Conservation (phyloP, 495 filamentous ascomycete genomes). For the Tuber magnatum region DNA sequence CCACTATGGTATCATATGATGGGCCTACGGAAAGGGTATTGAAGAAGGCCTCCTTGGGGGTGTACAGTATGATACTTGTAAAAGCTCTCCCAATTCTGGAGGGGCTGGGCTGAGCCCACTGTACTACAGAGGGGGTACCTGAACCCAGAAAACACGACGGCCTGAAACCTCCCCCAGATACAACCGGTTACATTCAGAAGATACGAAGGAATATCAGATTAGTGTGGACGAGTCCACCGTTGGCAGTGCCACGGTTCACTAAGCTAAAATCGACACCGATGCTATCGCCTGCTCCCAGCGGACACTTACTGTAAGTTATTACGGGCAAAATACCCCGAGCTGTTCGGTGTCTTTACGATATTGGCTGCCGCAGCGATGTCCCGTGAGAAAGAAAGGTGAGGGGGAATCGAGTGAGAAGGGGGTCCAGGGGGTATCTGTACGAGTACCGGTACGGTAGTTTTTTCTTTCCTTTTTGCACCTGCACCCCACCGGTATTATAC, state of each 20-base stretch:
- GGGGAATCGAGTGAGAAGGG: background rate
- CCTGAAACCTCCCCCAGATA: conserved; percentile 21
- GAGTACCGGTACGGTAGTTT: background rate
- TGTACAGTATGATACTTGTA: no score
- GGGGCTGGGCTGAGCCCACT: conserved; percentile 11
- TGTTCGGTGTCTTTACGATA: background rate
- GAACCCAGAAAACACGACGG: conserved; percentile 11
- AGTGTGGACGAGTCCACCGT: background rate
- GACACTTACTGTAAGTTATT: background rate
- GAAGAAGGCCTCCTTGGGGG: background rate
- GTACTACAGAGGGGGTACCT: conserved; percentile 17
- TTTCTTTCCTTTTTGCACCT: background rate
- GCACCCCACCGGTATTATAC: no score
- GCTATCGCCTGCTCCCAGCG: background rate
- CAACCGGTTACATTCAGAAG: background rate
- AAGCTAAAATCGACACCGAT: background rate
- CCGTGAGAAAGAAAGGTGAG: background rate
- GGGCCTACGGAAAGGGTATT: background rate
- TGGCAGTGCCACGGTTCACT: background rate
- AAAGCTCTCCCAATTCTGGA: conserved; percentile 22
- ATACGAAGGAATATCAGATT: background rate
- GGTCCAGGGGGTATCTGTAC: background rate
- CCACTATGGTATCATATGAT: background rate
- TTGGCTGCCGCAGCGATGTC: background rate
- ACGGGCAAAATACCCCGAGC: background rate